phyloP scores from a whole-genome alignment of 768 basidiomycete species.

The Phylloporus arenicola region DNA sequence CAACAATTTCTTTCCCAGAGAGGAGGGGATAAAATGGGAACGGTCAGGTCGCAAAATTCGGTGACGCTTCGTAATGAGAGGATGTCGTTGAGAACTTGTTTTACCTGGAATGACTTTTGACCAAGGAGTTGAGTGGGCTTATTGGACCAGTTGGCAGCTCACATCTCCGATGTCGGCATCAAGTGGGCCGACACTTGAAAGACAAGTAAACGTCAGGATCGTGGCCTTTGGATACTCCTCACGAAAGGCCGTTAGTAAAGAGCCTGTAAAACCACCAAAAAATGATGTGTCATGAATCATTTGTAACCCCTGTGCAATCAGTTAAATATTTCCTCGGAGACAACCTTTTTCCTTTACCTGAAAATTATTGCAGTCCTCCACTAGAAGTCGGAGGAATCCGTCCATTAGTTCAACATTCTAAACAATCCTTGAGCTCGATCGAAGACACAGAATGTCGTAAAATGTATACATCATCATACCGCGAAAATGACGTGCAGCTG shows the following conservation, averaged over 20 bases:
- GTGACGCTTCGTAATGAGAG: slow-evolving; percentile 48
- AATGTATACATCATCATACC: slow-evolving; percentile 48
- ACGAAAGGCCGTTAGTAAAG: slow-evolving; percentile 54
- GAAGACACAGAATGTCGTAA: background rate
- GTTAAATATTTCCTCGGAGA: background rate
- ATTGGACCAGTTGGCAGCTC: slow-evolving; percentile 17
- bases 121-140: background rate
- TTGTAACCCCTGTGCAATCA: slow-evolving; percentile 55
- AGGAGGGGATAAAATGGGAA: slow-evolving; percentile 46
- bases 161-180: slow-evolving; percentile 41
- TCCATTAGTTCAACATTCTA: slow-evolving; percentile 69
- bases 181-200: slow-evolving; percentile 41
- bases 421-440: background rate
- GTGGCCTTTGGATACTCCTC: slow-evolving; percentile 69
- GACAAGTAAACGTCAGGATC: slow-evolving; percentile 49
- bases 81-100: slow-evolving; percentile 56
- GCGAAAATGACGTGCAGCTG: slow-evolving; percentile 47
- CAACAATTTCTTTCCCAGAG: slow-evolving; percentile 37
- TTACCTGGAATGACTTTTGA: slow-evolving; percentile 33
- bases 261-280: slow-evolving; percentile 62
- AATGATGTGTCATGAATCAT: slow-evolving; percentile 53
- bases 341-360: slow-evolving; percentile 43
- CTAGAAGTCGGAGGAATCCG: slow-evolving; percentile 55
- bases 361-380: slow-evolving; percentile 71
- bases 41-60: slow-evolving; percentile 44